These are phyloP conservation scores for Boletellus ananas DNA, from an alignment of 768 basidiomycete genomes.

Conservation along the genomic window DNA sequence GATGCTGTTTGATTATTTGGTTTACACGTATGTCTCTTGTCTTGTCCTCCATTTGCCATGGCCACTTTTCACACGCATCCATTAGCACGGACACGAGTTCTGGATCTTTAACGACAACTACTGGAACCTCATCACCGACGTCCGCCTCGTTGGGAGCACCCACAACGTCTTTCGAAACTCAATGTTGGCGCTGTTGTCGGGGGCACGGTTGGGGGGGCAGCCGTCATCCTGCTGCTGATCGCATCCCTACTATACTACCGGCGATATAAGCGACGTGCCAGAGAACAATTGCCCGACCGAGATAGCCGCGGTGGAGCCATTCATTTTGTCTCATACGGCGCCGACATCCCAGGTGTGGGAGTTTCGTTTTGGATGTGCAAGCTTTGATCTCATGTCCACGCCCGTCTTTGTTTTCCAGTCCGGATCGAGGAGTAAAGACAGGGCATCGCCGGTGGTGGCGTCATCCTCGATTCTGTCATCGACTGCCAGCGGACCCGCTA, in stretches of 20 bases:
- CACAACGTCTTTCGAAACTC: background rate
- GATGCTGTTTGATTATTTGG: conserved; percentile 17
- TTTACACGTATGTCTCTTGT: conserved; percentile 12
- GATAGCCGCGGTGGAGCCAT: no score
- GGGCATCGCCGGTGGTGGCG: background rate
- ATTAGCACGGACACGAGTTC: conserved; percentile 1
- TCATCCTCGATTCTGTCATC: background rate
- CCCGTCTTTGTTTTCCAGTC: background rate
- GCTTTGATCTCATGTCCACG: no score
- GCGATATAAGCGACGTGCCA: background rate
- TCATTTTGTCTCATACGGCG: background rate
- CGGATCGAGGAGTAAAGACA: background rate
- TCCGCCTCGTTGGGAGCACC: no score
- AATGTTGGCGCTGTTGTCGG: conserved; percentile 4
- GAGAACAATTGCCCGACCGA: no score
- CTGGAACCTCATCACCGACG: no score
- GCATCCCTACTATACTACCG: conserved; percentile 2
- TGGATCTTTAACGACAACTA: background rate
- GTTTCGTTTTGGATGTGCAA: no score
- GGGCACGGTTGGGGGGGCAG: background rate
- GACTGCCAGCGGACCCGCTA: background rate
- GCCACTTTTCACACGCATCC: no score
- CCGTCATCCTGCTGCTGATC: background rate
- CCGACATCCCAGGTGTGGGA: background rate
- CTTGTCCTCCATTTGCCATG: no score